Evolutionary conservation across 2,329 filamentous ascomycete species (phyloP).

Genomic region (Beauveria pseudobassiana): DNA sequence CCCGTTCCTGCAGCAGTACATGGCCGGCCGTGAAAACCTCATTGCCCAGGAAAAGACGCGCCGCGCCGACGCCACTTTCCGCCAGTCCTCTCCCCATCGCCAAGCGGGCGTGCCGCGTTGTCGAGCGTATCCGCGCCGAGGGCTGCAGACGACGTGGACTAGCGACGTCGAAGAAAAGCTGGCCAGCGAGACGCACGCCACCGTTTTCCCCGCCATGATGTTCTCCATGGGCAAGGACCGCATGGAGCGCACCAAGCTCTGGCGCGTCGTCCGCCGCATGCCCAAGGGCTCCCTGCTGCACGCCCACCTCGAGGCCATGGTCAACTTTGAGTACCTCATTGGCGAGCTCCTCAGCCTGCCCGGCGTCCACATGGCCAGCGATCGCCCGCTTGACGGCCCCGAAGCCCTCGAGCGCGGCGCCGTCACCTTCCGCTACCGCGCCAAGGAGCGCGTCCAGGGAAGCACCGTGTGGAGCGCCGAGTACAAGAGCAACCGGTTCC

Average conservation of each 20-base stretch:
- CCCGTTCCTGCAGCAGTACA: slow-evolving; percentile 75
- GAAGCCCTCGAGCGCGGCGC: slow-evolving; percentile 45
- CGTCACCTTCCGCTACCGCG: slow-evolving; percentile 56
- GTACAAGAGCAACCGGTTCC: slow-evolving; percentile 52
- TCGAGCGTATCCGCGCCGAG: slow-evolving; percentile 68
- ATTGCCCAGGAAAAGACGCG: slow-evolving; percentile 75
- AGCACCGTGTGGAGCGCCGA: slow-evolving; percentile 55
- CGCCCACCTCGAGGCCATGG: slow-evolving; percentile 86
- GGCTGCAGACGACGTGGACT: slow-evolving; percentile 70
- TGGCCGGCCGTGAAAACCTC: slow-evolving; percentile 66
- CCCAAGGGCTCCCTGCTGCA: slow-evolving; percentile 84
- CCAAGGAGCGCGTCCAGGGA: slow-evolving; percentile 33
- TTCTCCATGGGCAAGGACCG: slow-evolving; percentile 78
- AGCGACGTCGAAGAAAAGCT: slow-evolving; percentile 62
- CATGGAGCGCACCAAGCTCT: slow-evolving; percentile 79
- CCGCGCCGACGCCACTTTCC: slow-evolving; percentile 67
- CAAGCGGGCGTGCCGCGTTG: slow-evolving; percentile 68
- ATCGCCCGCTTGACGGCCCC: slow-evolving; percentile 47
- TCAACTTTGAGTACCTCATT: slow-evolving; percentile 76
- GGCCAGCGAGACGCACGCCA: slow-evolving; percentile 52
- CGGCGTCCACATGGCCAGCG: slow-evolving; percentile 65
- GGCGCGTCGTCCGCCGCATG: slow-evolving; percentile 77
- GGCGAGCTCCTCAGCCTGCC: slow-evolving; percentile 61
- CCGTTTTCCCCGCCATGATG: slow-evolving; percentile 86
- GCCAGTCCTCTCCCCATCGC: slow-evolving; percentile 72